A percentile compares a stretch with the other conserved stretches of the same genome.
Conservation (phyloP, 768 basidiomycete species). For the Amanita inopinata region DNA sequence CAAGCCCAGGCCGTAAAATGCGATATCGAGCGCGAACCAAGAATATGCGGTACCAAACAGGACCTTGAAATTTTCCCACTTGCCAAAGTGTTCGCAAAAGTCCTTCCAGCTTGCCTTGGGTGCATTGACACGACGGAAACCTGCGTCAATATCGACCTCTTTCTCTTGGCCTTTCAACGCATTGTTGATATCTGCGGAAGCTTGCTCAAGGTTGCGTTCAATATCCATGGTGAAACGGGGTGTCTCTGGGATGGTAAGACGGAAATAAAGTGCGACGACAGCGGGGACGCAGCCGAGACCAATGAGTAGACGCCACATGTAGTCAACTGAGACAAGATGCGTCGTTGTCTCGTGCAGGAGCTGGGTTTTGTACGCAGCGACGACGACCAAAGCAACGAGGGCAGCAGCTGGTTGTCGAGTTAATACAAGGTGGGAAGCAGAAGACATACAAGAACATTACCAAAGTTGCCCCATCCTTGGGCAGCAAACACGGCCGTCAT, state of each 20-base stretch:
- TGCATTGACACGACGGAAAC: slow-evolving; percentile 49
- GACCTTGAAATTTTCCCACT: slow-evolving; percentile 73
- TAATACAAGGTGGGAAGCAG: neutral
- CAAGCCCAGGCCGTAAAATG: slow-evolving; percentile 83
- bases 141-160: slow-evolving; percentile 43
- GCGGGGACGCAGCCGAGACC: slow-evolving; percentile 83
- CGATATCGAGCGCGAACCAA: slow-evolving; percentile 87
- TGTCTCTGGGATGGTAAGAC: slow-evolving; percentile 87
- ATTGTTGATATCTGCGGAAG: slow-evolving; percentile 59
- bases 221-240: slow-evolving; percentile 91
- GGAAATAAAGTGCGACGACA: slow-evolving; percentile 79
- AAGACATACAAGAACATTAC: slow-evolving; percentile 25
- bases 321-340: slow-evolving; percentile 48
- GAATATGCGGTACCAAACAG: slow-evolving; percentile 72
- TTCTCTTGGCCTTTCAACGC: slow-evolving; percentile 45
- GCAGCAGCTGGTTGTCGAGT: slow-evolving; percentile 38
- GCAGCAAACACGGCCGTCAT: slow-evolving; percentile 84
- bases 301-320: slow-evolving; percentile 80
- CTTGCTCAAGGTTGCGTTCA: slow-evolving; percentile 74
- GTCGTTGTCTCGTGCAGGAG: slow-evolving; percentile 34
- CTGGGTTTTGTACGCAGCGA: slow-evolving; percentile 55
- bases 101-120: slow-evolving; percentile 63
- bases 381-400: slow-evolving; percentile 54
- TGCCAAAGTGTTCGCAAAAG: slow-evolving; percentile 57
- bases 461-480: slow-evolving; percentile 84